Evolutionary conservation across 352 stramenopile species (phyloP).

Genomic region (Globisporangium yorkense): DNA sequence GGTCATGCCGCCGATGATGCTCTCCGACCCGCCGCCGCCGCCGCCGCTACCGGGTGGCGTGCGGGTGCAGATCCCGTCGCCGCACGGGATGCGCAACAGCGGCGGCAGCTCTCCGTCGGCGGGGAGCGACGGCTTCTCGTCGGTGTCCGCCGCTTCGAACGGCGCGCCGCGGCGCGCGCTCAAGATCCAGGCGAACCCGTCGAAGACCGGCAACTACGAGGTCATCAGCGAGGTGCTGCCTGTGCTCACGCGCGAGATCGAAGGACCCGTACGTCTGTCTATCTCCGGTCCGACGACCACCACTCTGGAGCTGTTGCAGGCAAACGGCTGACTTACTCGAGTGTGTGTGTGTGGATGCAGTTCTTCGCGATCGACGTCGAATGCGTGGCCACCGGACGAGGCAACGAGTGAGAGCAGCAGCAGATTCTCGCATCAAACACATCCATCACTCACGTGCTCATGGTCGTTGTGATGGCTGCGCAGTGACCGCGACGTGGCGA

Average conservation of each 20-base stretch:
- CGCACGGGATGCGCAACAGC: not conserved
- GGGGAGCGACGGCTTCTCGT: conserved; percentile 6
- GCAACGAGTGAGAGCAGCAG: conserved; percentile 40
- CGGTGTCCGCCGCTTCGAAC: not conserved
- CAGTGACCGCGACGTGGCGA: conserved; percentile 86
- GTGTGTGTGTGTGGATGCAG: conserved; percentile 16
- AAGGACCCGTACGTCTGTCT: conserved; percentile 51
- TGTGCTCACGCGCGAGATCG: conserved; percentile 68
- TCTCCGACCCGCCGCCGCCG: conserved; percentile 12
- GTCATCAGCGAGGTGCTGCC: conserved; percentile 72
- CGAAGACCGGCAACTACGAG: conserved; percentile 58
- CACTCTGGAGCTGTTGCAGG: no score
- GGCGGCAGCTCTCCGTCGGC: conserved; percentile 15
- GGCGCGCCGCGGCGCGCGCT: conserved; percentile 25
- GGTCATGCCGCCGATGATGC: conserved; percentile 23
- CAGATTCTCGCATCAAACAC: no score
- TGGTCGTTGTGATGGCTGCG: not conserved
- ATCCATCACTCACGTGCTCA: no score
- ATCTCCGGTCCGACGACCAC: no score
- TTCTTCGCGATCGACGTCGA: conserved; percentile 93
- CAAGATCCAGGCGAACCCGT: conserved; percentile 64
- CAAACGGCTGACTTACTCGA: not conserved
- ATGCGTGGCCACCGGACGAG: conserved; percentile 86
- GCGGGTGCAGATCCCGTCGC: conserved; percentile 11
- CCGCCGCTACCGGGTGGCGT: not conserved